Evolutionary conservation across 2,329 filamentous ascomycete genomes (phyloP).

Genomic region (Fusarium acutatum): DNA sequence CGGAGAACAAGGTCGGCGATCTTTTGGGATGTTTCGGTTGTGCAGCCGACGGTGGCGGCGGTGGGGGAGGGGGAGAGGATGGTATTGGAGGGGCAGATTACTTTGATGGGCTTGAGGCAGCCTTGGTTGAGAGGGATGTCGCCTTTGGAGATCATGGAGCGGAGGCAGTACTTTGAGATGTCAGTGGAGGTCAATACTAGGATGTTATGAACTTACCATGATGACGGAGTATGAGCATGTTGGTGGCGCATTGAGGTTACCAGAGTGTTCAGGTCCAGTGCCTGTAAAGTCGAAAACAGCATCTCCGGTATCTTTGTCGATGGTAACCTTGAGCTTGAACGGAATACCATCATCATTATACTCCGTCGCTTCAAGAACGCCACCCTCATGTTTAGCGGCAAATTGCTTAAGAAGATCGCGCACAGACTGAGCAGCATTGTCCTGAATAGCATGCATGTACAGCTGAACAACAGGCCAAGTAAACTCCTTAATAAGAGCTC

Average conservation of each 20-base stretch:
- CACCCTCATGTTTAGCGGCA: constrained; percentile 72
- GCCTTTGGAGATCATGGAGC: constrained; percentile 43
- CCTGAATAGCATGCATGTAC: constrained; percentile 85
- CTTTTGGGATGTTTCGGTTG: constrained; percentile 47
- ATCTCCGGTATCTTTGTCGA: constrained; percentile 76
- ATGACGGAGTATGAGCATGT: constrained; percentile 44
- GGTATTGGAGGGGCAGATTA: constrained; percentile 41
- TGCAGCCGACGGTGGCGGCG: constrained; percentile 47
- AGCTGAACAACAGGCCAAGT: constrained; percentile 79
- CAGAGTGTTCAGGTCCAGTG: constrained; percentile 43
- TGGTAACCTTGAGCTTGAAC: constrained; percentile 77
- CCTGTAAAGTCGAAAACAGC: constrained; percentile 67
- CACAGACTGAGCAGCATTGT: constrained; percentile 81
- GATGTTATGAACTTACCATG: constrained; percentile 41
- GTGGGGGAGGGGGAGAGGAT: constrained; percentile 46
- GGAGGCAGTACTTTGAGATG: constrained; percentile 43
- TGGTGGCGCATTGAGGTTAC: constrained; percentile 43
- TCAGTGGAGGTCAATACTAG: too few relatives aligned
- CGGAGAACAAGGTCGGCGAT: constrained; percentile 74
- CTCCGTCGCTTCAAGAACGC: constrained; percentile 77
- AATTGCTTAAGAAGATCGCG: constrained; percentile 77
- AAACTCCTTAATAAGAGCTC: constrained; percentile 78
- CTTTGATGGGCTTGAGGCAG: constrained; percentile 58
- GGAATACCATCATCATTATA: constrained; percentile 89
- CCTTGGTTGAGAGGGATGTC: constrained; percentile 49